Conservation (phyloP, 768 basidiomycete species). For the Tulasnella sp. region DNA sequence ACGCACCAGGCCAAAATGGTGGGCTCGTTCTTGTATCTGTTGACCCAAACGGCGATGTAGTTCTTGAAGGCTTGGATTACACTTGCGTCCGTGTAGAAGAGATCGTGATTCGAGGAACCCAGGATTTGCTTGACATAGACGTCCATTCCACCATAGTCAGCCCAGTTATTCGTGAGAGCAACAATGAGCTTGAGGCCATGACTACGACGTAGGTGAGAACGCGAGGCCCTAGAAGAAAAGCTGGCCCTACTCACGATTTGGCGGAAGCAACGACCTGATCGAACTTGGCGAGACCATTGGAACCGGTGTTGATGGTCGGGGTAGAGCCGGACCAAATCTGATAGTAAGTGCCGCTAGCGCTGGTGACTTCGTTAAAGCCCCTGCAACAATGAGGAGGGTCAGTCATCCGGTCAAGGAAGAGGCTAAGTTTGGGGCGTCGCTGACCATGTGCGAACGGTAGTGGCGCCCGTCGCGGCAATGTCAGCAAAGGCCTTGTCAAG, state of each 20-base stretch:
- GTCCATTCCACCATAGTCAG: conserved; percentile 59
- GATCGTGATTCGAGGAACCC: conserved; percentile 42
- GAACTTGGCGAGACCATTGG: conserved; percentile 44
- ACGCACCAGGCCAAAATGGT: conserved; percentile 27
- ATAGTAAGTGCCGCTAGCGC: conserved; percentile 48
- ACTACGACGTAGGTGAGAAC: not conserved
- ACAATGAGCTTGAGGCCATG: conserved; percentile 59
- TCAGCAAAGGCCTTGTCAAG: conserved; percentile 52
- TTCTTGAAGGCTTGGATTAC: conserved; percentile 51
- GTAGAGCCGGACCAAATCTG: conserved; percentile 52
- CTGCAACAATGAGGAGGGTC: conserved; percentile 31
- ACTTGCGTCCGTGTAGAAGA: conserved; percentile 55
- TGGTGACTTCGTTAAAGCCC: conserved; percentile 58
- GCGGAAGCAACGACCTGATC: conserved; percentile 54
- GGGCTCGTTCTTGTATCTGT: conserved; percentile 54
- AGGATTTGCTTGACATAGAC: conserved; percentile 52
- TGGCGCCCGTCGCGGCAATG: conserved; percentile 50
- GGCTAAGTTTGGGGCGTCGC: not conserved
- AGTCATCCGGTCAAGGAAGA: not conserved
- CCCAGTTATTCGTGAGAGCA: conserved; percentile 38
- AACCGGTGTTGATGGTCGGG: conserved; percentile 52
- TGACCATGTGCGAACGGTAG: conserved; percentile 53
- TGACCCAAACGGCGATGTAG: conserved; percentile 49
- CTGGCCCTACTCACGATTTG: conserved; percentile 39
- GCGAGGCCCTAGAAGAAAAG: not conserved